These are phyloP conservation scores for Sporisorium exsertum DNA, from an alignment of 1,284 basidiomycete species.

Conservation along the genomic window DNA sequence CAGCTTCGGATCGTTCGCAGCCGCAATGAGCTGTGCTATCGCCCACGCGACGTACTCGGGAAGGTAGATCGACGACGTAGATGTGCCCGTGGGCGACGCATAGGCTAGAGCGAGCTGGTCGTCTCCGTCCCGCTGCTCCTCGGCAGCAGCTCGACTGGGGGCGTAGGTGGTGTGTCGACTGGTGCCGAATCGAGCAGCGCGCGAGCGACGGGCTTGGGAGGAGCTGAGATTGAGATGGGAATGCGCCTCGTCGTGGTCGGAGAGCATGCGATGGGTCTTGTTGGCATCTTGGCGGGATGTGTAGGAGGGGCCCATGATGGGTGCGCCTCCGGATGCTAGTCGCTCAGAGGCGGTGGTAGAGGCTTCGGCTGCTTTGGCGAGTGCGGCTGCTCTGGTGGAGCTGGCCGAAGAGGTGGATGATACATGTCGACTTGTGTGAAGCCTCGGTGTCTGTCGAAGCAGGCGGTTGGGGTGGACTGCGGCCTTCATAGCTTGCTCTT, in stretches of 20 bases:
- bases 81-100: conserved; percentile 33
- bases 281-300: conserved; percentile 19
- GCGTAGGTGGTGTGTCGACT: conserved; percentile 26
- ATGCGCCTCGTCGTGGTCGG: conserved; percentile 15
- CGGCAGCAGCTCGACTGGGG: background rate
- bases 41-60: conserved; percentile 50
- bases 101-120: conserved; percentile 24
- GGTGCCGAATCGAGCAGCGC: conserved; percentile 43
- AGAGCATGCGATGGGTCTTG: conserved; percentile 4
- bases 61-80: conserved; percentile 36
- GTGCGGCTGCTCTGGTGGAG: conserved; percentile 39
- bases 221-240: conserved; percentile 38
- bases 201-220: conserved; percentile 40
- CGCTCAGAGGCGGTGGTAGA: conserved; percentile 31
- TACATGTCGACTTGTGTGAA: conserved; percentile 8
- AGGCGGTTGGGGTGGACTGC: conserved; percentile 7
- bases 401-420: conserved; percentile 22
- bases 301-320: conserved; percentile 28
- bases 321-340: conserved; percentile 17
- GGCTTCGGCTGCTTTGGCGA: conserved; percentile 46
- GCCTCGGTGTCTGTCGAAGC: conserved; percentile 1
- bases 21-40: conserved; percentile 43
- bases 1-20: conserved; percentile 38
- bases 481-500: conserved; percentile 20
- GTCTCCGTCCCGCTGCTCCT: conserved; percentile 17